A percentile compares a stretch with the other conserved stretches of the same genome.
Evolutionary conservation across 768 basidiomycete species (phyloP).

Genomic region (Ramaria sp.): DNA sequence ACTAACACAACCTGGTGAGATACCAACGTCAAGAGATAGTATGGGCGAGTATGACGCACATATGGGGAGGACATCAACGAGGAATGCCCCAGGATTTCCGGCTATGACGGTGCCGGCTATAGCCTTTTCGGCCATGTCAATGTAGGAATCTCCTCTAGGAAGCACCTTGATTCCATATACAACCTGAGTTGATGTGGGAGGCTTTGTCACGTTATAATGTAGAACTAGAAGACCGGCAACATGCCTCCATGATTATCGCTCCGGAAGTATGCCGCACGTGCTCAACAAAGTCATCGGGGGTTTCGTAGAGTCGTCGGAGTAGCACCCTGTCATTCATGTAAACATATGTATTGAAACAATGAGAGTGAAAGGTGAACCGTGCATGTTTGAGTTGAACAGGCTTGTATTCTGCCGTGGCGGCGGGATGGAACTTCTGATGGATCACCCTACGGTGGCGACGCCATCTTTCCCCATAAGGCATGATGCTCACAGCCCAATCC

Average conservation of each 20-base stretch:
- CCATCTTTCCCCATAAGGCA: slow-evolving; percentile 29
- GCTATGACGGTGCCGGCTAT: slow-evolving; percentile 41
- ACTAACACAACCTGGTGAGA: not conserved
- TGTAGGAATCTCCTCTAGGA: slow-evolving; percentile 31
- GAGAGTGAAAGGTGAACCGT: slow-evolving; percentile 13
- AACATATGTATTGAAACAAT: not conserved
- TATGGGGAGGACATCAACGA: slow-evolving; percentile 39
- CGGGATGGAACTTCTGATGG: slow-evolving; percentile 39
- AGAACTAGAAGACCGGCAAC: no score
- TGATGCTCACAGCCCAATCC: slow-evolving; percentile 40
- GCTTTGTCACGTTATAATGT: not conserved
- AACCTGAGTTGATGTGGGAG: slow-evolving; percentile 21
- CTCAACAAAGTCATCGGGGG: slow-evolving; percentile 27
- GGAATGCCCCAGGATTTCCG: slow-evolving; percentile 40
- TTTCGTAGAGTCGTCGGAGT: slow-evolving; percentile 33
- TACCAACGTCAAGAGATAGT: not conserved
- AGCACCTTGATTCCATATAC: slow-evolving; percentile 37
- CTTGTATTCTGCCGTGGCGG: slow-evolving; percentile 30
- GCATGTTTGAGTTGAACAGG: slow-evolving; percentile 36
- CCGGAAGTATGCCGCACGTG: not conserved
- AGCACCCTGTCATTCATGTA: slow-evolving; percentile 16
- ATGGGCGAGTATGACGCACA: slow-evolving; percentile 18
- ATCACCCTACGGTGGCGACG: slow-evolving; percentile 39
- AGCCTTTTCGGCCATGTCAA: slow-evolving; percentile 42
- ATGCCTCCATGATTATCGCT: slow-evolving; percentile 1